Evolutionary conservation across 805 yeast genomes (phyloP).

Genomic region (Tetrapisispora phaffii): DNA sequence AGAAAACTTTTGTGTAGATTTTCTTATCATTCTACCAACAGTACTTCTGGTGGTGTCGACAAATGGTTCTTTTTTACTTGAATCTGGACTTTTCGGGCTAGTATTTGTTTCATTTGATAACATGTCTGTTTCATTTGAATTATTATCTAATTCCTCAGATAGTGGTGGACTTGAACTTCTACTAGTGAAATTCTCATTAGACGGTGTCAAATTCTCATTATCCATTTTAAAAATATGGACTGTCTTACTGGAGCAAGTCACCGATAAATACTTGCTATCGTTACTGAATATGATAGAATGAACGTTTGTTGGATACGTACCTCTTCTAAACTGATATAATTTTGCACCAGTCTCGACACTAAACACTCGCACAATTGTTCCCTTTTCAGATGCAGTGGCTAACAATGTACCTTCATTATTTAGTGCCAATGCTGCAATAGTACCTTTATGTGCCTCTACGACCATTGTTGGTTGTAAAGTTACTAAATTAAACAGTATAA

Average conservation of each 20-base stretch:
- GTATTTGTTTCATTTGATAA: not conserved
- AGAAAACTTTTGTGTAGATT: slow-evolving; percentile 70
- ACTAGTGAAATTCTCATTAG: not conserved
- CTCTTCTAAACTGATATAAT: slow-evolving; percentile 60
- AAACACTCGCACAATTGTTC: slow-evolving; percentile 67
- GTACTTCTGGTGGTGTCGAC: slow-evolving; percentile 63
- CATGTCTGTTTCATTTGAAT: not conserved
- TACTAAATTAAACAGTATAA: slow-evolving; percentile 53
- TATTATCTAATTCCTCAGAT: not conserved
- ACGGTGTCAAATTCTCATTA: not conserved
- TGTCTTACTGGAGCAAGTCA: slow-evolving; percentile 81
- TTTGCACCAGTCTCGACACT: slow-evolving; percentile 52
- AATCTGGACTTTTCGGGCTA: not conserved
- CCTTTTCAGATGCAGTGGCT: slow-evolving; percentile 70
- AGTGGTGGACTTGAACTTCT: not conserved
- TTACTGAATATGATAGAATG: slow-evolving; percentile 66
- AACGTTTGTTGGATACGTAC: slow-evolving; percentile 75
- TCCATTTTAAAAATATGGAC: slow-evolving; percentile 75
- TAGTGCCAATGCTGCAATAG: slow-evolving; percentile 52
- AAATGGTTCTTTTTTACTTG: slow-evolving; percentile 34
- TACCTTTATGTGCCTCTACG: slow-evolving; percentile 65
- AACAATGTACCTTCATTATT: slow-evolving; percentile 55
- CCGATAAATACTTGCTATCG: slow-evolving; percentile 64
- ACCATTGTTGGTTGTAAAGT: slow-evolving; percentile 56
- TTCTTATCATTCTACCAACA: slow-evolving; percentile 63